Percentiles rank a stretch among this genome's conserved stretches.
phyloP scores from a whole-genome alignment of 305 asterid species.

The Lippia alba region DNA sequence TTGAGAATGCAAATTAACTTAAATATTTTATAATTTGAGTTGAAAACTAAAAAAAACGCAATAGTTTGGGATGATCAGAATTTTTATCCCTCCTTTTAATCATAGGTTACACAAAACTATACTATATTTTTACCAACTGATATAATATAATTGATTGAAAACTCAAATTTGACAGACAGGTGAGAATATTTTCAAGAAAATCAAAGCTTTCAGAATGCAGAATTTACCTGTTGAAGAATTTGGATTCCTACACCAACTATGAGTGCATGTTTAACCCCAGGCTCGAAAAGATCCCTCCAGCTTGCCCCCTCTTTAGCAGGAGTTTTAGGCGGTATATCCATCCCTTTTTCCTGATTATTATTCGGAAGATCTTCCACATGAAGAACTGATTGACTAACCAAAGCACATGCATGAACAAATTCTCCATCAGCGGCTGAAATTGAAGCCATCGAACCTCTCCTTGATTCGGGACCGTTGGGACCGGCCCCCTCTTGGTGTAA shows the following conservation, averaged over 20 bases:
- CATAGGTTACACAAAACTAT: too few relatives aligned
- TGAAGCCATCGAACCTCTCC: constrained; percentile 46
- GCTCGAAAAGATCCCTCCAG: constrained; percentile 53
- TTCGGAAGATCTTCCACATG: constrained; percentile 48
- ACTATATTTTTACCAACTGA: too few relatives aligned
- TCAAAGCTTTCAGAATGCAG: not conserved
- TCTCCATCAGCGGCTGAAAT: constrained; percentile 48
- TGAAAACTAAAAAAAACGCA: too few relatives aligned
- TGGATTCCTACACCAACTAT: constrained; percentile 68
- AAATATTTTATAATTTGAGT: too few relatives aligned
- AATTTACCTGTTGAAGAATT: constrained; percentile 69
- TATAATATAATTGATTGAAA: too few relatives aligned
- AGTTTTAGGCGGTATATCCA: constrained; percentile 51
- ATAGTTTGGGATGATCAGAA: too few relatives aligned
- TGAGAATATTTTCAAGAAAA: too few relatives aligned
- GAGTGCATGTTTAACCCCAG: constrained; percentile 74
- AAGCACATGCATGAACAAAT: constrained; percentile 54
- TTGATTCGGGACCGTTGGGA: constrained; percentile 35
- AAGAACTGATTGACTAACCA: constrained; percentile 68
- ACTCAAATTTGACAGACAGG: too few relatives aligned
- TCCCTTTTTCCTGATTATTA: constrained; percentile 57
- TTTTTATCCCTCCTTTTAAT: too few relatives aligned
- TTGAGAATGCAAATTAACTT: too few relatives aligned
- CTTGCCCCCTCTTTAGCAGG: constrained; percentile 47
- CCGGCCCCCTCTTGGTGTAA: constrained; percentile 49